Evolutionary conservation across 352 stramenopile species (phyloP), one percentile per base, ranked within the genome.

Genomic region (Pythium periplocum): DNA sequence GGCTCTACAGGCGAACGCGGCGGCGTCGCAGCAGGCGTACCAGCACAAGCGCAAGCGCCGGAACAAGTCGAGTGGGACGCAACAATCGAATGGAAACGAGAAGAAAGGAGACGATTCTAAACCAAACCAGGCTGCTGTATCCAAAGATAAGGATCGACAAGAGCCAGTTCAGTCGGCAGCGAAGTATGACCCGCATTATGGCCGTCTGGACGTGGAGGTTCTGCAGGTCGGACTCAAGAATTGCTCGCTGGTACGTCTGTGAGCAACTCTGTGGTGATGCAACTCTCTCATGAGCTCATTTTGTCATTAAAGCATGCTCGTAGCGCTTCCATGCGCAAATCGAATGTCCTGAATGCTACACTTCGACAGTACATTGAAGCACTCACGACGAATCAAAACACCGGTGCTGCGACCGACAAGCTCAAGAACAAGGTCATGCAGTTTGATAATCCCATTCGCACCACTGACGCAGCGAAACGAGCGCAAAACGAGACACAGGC

Each of bases 401-500:
- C 45, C 35, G 36, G 17, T 3, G 49, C 53, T 4, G 61, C 68
- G 40, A 63, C 73, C 12, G 66, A 79, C 26, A 81, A 79, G 59
- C 71, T 91, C 48, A 84, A 85, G 63, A 87, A 85, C 66, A 91
- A 91, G 61, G 73, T 90, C 43, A 51, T 91, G 54, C 80, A 85
- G 45, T 63, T 91, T 49, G 81, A 91, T 48, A 91, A 91, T 33
- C 81, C 81, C 1, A 61, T 87, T 26, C 84, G 79, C 37, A 64
- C 55, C 5, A 70, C 67, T 26, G 62, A 73, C 37, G 55, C 61
- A 5, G 45, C 61, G 7, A 77, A 67, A 35, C 48, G 45, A 4
- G 55, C 65, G 33, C 64, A 69, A n/a, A 59, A 59, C 10, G 56
- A 59, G 33, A 66, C 66, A 2, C 67, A 65, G 37, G 69, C 66